Evolutionary conservation across 768 basidiomycete species (phyloP).

Genomic region (Lactarius evosmus): DNA sequence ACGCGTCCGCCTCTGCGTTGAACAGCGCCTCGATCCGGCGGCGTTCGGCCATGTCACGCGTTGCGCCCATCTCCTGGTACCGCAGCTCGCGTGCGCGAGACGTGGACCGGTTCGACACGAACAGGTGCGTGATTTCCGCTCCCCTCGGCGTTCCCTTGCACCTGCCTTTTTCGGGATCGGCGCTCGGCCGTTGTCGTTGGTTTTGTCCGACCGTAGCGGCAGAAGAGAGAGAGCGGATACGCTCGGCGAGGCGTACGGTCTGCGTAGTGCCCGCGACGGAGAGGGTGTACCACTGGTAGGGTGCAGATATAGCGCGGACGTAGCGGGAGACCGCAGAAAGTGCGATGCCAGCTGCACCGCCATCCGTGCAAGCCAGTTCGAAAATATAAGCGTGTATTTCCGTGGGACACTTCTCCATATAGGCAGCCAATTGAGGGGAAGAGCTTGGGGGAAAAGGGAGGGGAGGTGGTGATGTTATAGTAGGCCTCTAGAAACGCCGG

Average conservation of each 20-base stretch:
- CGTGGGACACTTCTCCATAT: conserved; percentile 37
- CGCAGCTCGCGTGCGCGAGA: conserved; percentile 19
- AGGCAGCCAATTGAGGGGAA: not conserved
- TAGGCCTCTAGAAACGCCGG: not conserved
- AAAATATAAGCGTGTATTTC: conserved; percentile 48
- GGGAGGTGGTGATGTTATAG: not conserved
- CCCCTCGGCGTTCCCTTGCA: not conserved
- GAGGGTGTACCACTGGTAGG: conserved; percentile 43
- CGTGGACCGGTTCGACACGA: conserved; percentile 23
- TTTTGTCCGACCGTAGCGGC: too few relatives aligned
- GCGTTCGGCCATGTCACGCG: conserved; percentile 21
- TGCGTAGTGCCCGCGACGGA: conserved; percentile 35
- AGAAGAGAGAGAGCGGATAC: not conserved
- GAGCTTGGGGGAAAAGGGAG: not conserved
- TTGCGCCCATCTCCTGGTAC: conserved; percentile 19
- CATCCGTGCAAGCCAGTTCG: conserved; percentile 42
- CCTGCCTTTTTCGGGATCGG: not conserved
- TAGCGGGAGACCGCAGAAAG: conserved; percentile 42
- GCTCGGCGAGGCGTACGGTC: conserved; percentile 32
- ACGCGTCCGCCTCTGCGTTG: conserved; percentile 23
- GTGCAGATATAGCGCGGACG: conserved; percentile 38
- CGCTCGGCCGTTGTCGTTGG: not conserved
- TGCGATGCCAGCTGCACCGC: conserved; percentile 38
- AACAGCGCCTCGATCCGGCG: conserved; percentile 18
- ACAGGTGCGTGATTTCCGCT: conserved; percentile 20